Conservation (phyloP, 108 stramenopile species). For the Skeletonema costatum region DNA sequence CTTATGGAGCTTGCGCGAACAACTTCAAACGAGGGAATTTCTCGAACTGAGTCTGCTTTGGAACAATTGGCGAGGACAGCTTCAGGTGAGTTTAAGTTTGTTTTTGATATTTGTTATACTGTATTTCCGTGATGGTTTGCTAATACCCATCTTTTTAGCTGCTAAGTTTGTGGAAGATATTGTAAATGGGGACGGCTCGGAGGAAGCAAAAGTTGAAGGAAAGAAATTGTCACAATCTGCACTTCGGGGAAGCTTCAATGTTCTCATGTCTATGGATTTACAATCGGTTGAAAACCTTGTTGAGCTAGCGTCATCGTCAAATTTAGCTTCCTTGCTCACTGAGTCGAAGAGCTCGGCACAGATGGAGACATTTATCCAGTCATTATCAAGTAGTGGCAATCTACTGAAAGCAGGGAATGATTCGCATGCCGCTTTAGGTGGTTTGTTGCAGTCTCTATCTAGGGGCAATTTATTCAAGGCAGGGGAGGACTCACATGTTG, state of each 20-base stretch:
- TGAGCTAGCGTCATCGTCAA: constrained; percentile 52
- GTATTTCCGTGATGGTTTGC: not conserved
- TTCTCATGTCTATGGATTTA: constrained; percentile 87
- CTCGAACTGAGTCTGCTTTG: constrained; percentile 3
- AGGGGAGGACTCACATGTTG: constrained; percentile 24
- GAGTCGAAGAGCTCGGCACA: constrained; percentile 35
- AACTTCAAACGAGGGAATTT: constrained; percentile 23
- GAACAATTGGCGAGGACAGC: constrained; percentile 75
- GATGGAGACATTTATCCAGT: constrained; percentile 74
- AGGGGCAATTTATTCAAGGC: constrained; percentile 66
- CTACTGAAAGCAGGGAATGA: constrained; percentile 16
- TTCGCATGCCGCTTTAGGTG: constrained; percentile 3
- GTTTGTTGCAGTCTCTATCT: constrained; percentile 23
- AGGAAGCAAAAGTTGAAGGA: constrained; percentile 44
- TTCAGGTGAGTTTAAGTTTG: constrained; percentile 39
- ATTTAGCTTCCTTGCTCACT: constrained; percentile 22
- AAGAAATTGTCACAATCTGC: constrained; percentile 60
- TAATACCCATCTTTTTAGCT: constrained; percentile 9
- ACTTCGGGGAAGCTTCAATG: constrained; percentile 79
- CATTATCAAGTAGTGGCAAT: constrained; percentile 48
- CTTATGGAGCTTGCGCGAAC: constrained; percentile 58
- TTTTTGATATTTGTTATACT: not conserved
- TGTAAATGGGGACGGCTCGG: constrained; percentile 64
- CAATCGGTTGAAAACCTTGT: constrained; percentile 89
- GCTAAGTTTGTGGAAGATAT: constrained; percentile 57